Base-by-base conservation (phyloP, 306 rosid species). In the Oemleria cerasiformis region DNA sequence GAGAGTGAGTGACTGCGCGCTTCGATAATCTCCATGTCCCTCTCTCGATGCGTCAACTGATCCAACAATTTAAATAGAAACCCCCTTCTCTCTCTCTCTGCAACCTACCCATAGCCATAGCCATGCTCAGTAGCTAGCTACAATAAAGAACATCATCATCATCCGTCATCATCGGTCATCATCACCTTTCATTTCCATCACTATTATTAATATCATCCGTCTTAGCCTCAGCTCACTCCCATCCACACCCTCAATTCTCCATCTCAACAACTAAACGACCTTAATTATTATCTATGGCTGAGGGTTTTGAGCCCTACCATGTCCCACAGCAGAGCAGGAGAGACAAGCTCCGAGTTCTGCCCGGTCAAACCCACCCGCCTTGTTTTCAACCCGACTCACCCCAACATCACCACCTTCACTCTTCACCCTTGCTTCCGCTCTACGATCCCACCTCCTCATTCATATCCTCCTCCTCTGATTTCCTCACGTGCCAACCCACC, bases 281-380 rank as follows among this genome's bases (percentile, higher is more conserved):
- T 57, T 14, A 21, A 11, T 23, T 15, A 5, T 8, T 63, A 2
- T 17, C 73, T 73, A 91, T 91, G 97, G 96, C 86, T 59, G 92
- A 89, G 80, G 86, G 87, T 70, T 89, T 79, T 57, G 92, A 85
- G 63, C 75, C 88, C n/a, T 85, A 80, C 73, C 97, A 91, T 79
- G 87, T 86, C 16, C 96, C 97, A 4, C 97, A 88, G 51, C 96
- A 91, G 68, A 91, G 97, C 68, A 75, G 97, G 68, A 81, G 97
- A 75, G 96, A 88, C 38, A 91, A 91, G 77, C 96, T 91, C 34
- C 72, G 97, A 51, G 83, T 79, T 8, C 50, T 90, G 5, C 34
- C 61, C 0, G 58, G 67, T 60, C 81, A 71, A 64, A 57, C 67
- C 48, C 67, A 77, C 43, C 80, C 70, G 43, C 34, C 51, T 4